Base-by-base conservation (phyloP, 2,329 filamentous ascomycete species). In the Alternaria hordeiaustralica region DNA sequence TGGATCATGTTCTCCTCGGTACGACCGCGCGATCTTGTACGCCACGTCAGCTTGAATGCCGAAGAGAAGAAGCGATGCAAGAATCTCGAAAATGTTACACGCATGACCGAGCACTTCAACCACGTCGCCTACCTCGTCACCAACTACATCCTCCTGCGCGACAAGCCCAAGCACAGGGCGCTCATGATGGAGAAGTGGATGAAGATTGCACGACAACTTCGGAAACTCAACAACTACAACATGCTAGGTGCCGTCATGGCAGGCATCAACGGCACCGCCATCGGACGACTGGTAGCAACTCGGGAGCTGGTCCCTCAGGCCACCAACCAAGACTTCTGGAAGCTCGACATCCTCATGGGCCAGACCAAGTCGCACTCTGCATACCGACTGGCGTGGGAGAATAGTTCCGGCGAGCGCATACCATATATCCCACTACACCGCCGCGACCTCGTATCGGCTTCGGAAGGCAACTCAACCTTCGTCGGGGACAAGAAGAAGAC, bases 1-100 rank as follows among this genome's bases (percentile, higher is more conserved):
- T 98, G 95, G 95, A 90, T 96, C 79, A 96, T 98, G 91, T 98
- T 97, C 79, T 96, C 92, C 56, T 94, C 94, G 1, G 97, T 98
- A 65, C 90, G 93, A 25, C 92, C 97, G 59, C 92, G 96, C 62
- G 96, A 99, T 80, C 89, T 98, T 53, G 91, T 98, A 45, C 91
- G 96, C 5, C 92, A 97, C 76, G 94, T 97, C 68, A 96, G 90
- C 74, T 83, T 97, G 50, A 88, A 90, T 0, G 75, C 86, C 1
- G 85, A 89, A 46, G 87, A 92, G 63, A 92, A 92, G 79, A 90
- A 92, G 74, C 90, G 89, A 72, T 93, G 90, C 78, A 90, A 88
- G 76, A 91, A 89, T 71, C 84, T 97, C 71, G 89, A 90, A 64
- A 95, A 97, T 75, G 93, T 98, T 57, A 94, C 96, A 75, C 92